These are phyloP conservation scores for Pseudogymnoascus sp. DNA, from an alignment of 2,329 filamentous ascomycete genomes.

Conservation along the genomic window DNA sequence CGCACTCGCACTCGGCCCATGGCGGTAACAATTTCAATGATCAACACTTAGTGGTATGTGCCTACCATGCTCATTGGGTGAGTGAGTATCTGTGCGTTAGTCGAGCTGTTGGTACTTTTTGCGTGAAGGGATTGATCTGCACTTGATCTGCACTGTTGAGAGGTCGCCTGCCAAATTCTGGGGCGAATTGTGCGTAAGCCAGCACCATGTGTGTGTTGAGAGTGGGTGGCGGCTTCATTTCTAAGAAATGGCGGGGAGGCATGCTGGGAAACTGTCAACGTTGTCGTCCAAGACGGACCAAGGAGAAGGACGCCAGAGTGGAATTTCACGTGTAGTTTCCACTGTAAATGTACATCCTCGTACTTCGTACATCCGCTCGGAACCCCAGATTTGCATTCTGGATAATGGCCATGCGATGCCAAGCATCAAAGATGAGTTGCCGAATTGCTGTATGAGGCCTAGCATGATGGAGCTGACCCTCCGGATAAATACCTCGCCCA, in stretches of 20 bases:
- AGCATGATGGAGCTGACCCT: background rate
- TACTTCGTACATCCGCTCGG: background rate
- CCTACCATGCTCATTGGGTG: background rate
- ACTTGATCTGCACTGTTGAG: background rate
- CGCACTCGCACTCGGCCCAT: background rate
- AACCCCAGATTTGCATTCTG: background rate
- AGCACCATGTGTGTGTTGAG: background rate
- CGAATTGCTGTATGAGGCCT: background rate
- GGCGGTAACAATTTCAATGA: background rate
- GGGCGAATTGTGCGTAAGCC: background rate
- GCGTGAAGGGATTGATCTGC: background rate
- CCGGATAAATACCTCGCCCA: slow-evolving; percentile 2
- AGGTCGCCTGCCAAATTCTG: background rate
- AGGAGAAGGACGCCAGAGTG: background rate
- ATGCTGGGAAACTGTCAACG: background rate
- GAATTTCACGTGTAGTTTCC: background rate
- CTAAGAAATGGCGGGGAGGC: background rate
- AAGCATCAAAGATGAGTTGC: background rate
- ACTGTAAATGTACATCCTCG: background rate
- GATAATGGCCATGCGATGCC: slow-evolving; percentile 2
- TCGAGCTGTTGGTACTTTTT: background rate
- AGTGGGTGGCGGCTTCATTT: background rate
- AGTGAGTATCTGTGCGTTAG: background rate
- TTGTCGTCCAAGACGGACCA: background rate
- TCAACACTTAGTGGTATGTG: background rate